Base-by-base conservation (phyloP, 1,284 basidiomycete species). In the Ceratobasidium sp. region DNA sequence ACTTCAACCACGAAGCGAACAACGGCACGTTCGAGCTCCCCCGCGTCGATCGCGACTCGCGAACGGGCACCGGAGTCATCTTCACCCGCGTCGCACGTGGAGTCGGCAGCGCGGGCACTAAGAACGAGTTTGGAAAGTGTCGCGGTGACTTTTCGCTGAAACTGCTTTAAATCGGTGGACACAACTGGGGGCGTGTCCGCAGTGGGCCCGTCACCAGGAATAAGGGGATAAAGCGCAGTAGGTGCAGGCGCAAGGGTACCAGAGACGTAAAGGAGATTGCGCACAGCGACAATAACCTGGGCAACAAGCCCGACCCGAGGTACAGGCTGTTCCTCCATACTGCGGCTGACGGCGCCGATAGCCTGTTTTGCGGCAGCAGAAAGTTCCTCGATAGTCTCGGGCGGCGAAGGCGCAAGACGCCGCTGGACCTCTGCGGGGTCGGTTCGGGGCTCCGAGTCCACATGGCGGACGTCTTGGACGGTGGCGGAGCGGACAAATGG, bases 21-120 rank as follows among this genome's bases (percentile, higher is more conserved):
- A 5, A 95, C 87, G 0, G 91, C 91, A 49, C 89, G 86, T 77
- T 92, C 90, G 11, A 95, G 85, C 76, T 95, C 93, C 68, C 89
- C 87, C 0, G 92, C 91, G 78, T 94, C 92, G 6, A 87, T 86
- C 78, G 92, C 89, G 75, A 93, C 91, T 43, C 91, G 87, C 76
- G 86, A 87, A 1, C 89, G 85, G n/a, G 90, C 89, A 76, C 93
- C 90, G 14, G 73, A 75, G 13, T 71, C 76, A 53, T 75, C 76
- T 22, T 73, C 69, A 16, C 72, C 68, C 61, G 66, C 63, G 51
- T 74, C 75, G 22, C 73, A 77, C 29, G 75, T 78, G 8, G 79
- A 78, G 63, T 81, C 80, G 54, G 81, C 79, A 46, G 84, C 83
- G 3, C 84, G 81, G 8, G 83, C 79, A 11, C 83, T 83, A 2